Evolutionary conservation across 225 moss, liverwort and hornwort genomes (phyloP), one percentile per base, ranked within the genome.

Genomic region (Sphagnum tenellum): DNA sequence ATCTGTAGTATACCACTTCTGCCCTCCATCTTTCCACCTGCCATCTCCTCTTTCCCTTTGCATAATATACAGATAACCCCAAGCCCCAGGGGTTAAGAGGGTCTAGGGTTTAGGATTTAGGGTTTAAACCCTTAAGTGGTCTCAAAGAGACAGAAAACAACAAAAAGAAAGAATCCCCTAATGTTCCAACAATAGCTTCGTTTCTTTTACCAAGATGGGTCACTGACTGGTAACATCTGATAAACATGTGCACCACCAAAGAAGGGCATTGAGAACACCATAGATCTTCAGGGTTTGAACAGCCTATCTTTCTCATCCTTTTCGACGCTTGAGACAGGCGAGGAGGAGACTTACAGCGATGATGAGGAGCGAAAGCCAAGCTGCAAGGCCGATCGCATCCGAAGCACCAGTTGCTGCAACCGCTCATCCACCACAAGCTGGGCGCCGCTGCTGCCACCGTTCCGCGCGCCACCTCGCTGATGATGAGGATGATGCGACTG

Each of bases 1-100:
- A 62, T 89, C 89, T 50, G 71, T 63, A 50, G 81, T 89, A 45
- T 68, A 76, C 89, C 92, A 92, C 62, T 60, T 78, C 61, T 72
- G 71, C 13, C 59, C 75, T 67, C 78, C 87, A 59, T 69, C 74
- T 61, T 79, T 89, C 52, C 69, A 70, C 46, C 86, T 89, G 80
- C 74, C 57, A 53, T 9, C 57, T 47, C 67, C 63, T 60, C 51
- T 56, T 45, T 49, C 61, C 10, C 55, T 54, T 59, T 49, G 11
- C 3, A 45, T 8, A 55, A 57, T 8, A 6, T 44, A 58, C 12
- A 58, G 14, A 58, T 13, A 12, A 58, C 57, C 10, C 57, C 13
- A 44, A 58, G 12, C 57, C 57, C 3, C 7, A 44, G 4, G 10
- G 44, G 5, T 11, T 9, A 12, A 13, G n/a, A 58, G n/a, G 44